Evolutionary conservation across 1,284 basidiomycete species (phyloP).

Genomic region (Fomitopsis pinicola): DNA sequence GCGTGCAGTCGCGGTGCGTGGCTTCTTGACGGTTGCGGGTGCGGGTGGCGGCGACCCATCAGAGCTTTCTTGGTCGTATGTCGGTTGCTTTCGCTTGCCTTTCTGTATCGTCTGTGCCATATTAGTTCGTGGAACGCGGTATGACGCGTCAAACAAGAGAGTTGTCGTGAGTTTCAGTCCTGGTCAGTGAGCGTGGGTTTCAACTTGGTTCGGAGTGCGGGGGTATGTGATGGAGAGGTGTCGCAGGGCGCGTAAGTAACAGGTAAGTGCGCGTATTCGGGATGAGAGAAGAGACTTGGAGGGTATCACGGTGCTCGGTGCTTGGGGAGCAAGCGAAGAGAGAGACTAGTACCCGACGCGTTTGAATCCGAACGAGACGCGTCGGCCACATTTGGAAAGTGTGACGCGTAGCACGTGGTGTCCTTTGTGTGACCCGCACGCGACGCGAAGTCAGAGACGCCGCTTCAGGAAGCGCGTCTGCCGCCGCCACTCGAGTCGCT

Average conservation of each 20-base stretch:
- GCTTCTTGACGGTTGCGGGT: constrained; percentile 37
- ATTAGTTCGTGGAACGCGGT: background rate
- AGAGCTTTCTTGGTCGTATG: constrained; percentile 22
- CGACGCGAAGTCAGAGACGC: background rate
- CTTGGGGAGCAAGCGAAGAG: background rate
- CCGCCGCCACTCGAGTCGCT: background rate
- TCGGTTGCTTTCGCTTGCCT: constrained; percentile 24
- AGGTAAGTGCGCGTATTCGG: background rate
- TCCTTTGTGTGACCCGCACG: background rate
- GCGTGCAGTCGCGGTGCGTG: constrained; percentile 53
- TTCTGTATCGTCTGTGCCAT: constrained; percentile 34
- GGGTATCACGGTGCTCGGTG: constrained; percentile 3
- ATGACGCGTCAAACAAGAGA: background rate
- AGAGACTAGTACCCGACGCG: background rate
- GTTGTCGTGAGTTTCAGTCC: background rate
- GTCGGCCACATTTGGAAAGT: constrained; percentile 7
- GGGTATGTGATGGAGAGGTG: constrained; percentile 10
- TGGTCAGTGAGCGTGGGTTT: constrained; percentile 4
- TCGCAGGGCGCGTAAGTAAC: background rate
- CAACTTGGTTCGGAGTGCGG: background rate
- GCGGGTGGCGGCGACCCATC: constrained; percentile 42
- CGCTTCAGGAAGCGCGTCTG: background rate
- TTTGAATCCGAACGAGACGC: constrained; percentile 6
- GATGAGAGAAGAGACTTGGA: background rate
- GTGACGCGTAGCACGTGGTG: constrained; percentile 1